A percentile compares a stretch with the other conserved stretches of the same genome.
Conservation (phyloP, 1,284 basidiomycete genomes). For the Sanguinoderma infundibulare region DNA sequence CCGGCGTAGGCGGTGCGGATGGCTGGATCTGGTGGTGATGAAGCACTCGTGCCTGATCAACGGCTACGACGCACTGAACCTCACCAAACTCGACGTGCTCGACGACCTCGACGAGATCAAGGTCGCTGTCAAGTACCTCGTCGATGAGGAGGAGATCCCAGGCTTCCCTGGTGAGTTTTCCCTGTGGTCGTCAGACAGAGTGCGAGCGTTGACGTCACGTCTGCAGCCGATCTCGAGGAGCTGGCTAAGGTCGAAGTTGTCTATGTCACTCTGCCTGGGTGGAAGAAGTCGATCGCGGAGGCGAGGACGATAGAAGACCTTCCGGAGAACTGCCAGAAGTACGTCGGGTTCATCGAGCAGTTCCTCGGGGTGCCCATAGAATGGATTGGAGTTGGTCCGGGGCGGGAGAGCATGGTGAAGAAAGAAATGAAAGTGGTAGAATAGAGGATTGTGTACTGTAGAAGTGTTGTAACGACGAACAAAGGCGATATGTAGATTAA, state of each 20-base stretch:
- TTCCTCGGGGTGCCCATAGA: conserved; percentile 82
- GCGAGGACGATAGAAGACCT: conserved; percentile 76
- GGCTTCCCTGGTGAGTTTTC: conserved; percentile 84
- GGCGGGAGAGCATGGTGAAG: conserved; percentile 78
- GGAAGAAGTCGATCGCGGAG: conserved; percentile 83
- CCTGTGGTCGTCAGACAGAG: not conserved
- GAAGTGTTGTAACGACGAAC: conserved; percentile 12
- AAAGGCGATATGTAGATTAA: not conserved
- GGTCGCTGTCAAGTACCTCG: conserved; percentile 81
- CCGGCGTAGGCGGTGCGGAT: conserved; percentile 90
- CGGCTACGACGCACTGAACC: conserved; percentile 92
- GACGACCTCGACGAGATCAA: conserved; percentile 90
- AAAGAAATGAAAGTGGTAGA: conserved; percentile 31
- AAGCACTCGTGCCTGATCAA: conserved; percentile 94
- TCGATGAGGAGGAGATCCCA: conserved; percentile 78
- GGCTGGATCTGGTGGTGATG: conserved; percentile 97
- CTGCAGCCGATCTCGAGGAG: conserved; percentile 81
- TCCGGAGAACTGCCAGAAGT: conserved; percentile 86
- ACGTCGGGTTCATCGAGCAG: conserved; percentile 89
- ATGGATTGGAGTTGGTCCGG: conserved; percentile 93
- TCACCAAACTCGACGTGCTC: conserved; percentile 96
- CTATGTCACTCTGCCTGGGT: conserved; percentile 93
- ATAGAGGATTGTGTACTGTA: conserved; percentile 20
- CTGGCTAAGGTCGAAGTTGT: conserved; percentile 85
- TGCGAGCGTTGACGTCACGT: conserved; percentile 11